phyloP scores from a whole-genome alignment of 371 early-diverging fungal species.

The Haplosporangium sp. region DNA sequence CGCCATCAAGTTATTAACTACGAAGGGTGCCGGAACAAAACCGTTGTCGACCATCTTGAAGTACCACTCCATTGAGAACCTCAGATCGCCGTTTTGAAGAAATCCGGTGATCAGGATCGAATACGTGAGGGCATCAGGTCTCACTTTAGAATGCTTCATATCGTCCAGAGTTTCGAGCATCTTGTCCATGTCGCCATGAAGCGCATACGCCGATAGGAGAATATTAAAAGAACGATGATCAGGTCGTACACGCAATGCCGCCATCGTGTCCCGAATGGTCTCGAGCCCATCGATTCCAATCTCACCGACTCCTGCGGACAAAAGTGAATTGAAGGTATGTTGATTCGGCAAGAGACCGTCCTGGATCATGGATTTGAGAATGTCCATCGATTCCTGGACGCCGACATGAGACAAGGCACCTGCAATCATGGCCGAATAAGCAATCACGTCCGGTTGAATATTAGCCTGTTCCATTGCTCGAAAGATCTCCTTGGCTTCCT shows the following conservation, averaged over 20 bases:
- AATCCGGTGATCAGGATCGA: conserved; percentile 43
- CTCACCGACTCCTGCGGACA: conserved; percentile 39
- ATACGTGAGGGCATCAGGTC: conserved; percentile 42
- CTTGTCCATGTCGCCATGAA: conserved; percentile 32
- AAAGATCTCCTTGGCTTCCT: conserved; percentile 37
- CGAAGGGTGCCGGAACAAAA: conserved; percentile 10
- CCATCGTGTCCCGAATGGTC: conserved; percentile 37
- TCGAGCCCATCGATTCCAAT: conserved; percentile 21
- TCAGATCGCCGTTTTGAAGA: conserved; percentile 44
- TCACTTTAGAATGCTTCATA: conserved; percentile 24
- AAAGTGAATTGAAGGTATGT: conserved; percentile 39
- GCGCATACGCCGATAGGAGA: conserved; percentile 40
- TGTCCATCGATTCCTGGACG: conserved; percentile 29
- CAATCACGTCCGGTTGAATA: conserved; percentile 45
- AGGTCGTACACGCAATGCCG: conserved; percentile 17
- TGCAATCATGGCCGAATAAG: conserved; percentile 40
- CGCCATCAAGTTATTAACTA: conserved; percentile 44
- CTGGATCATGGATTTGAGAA: conserved; percentile 36
- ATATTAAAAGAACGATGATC: conserved; percentile 46
- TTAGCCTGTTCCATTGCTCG: conserved; percentile 41
- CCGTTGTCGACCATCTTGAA: conserved; percentile 35
- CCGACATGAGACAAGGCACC: conserved; percentile 24
- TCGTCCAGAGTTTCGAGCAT: conserved; percentile 25
- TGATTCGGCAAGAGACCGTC: conserved; percentile 42
- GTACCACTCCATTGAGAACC: conserved; percentile 46